Base-by-base conservation (phyloP, 2,329 filamentous ascomycete species). In the Magnaporthales sp. region DNA sequence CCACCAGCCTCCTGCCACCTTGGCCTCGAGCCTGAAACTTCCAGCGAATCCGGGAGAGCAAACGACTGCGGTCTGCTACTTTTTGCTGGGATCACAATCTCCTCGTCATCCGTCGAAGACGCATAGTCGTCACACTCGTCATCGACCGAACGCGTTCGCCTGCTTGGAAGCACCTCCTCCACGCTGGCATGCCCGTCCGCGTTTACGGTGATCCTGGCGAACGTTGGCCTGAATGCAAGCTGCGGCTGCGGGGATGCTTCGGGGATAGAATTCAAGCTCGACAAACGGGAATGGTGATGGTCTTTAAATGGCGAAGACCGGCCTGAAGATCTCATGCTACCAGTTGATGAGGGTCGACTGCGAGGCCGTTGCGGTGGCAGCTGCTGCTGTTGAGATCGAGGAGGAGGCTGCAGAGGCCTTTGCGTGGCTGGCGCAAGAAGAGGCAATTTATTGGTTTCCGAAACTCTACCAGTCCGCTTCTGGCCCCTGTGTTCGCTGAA, bases 181-280 rank as follows among this genome's bases (percentile, higher is more conserved):
- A 85, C 83, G 32, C 82, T 80, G 15, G 85, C 85, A 66, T 85
- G 81, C 26, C 87, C 87, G 66, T 83, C 82, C n/a, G 84, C 80
- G 71, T 89, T 86, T 68, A 89, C 88, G 19, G 81, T 86, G 68
- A 89, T 87, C 70, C 84, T 86, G 7, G 89, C 85, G 58, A 86
- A 83, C 0, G 85, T 83, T 56, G 84, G 80, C 51, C 81, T 80
- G 64, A 79, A 77, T 1, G 81, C 13, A 66, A 68, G 67, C 29
- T 67, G 67, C 11, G 65, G 62, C 13, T 68, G 65, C 6, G 69
- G n/a, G 56, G 66, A 46, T 67, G 69, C 75, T 72, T 89, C 87
- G 0, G 86, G 85, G 31, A 89, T 89, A 1, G 86, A 86, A 0
- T 80, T 81, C 13, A 87, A 75, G 66, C 81, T 82, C 2, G 83